These are phyloP conservation scores for Dictyostelium citrinum DNA, from an alignment of 78 protist genomes.

Conservation along the genomic window DNA sequence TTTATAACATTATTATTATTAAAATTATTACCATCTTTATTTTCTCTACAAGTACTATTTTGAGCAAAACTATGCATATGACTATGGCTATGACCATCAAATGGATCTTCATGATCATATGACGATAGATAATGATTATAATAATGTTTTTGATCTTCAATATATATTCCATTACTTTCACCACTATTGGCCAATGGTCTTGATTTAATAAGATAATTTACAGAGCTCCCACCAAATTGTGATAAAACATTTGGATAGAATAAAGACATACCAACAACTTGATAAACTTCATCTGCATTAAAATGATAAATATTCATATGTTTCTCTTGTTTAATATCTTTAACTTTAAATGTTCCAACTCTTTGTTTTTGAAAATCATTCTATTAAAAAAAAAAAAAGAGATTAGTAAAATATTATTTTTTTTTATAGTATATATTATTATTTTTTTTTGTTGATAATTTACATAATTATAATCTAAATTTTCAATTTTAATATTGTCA, in stretches of 20 bases:
- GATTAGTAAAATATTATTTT: background rate
- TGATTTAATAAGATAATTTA: background rate
- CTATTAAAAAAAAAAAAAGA: background rate
- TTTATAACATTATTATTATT: background rate
- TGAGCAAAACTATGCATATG: background rate
- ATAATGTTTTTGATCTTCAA: background rate
- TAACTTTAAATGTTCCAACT: background rate
- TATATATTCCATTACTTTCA: background rate
- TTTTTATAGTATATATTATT: too few relatives aligned
- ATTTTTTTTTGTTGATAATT: background rate
- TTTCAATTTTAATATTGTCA: slow-evolving; percentile 37
- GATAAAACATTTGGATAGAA: slow-evolving; percentile 12
- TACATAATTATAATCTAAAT: slow-evolving; percentile 20
- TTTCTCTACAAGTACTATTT: background rate
- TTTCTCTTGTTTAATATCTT: background rate
- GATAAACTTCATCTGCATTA: slow-evolving; percentile 44
- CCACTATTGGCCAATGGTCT: background rate
- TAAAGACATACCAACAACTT: slow-evolving; percentile 31
- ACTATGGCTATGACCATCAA: background rate
- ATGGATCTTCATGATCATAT: background rate
- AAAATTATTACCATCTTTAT: background rate
- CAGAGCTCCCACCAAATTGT: background rate
- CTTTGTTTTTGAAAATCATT: background rate
- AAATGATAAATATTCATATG: slow-evolving; percentile 10
- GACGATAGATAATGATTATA: background rate